Evolutionary conservation across 1,284 basidiomycete species (phyloP), one percentile per base, ranked within the genome.

Genomic region (Clitocybe nebularis): DNA sequence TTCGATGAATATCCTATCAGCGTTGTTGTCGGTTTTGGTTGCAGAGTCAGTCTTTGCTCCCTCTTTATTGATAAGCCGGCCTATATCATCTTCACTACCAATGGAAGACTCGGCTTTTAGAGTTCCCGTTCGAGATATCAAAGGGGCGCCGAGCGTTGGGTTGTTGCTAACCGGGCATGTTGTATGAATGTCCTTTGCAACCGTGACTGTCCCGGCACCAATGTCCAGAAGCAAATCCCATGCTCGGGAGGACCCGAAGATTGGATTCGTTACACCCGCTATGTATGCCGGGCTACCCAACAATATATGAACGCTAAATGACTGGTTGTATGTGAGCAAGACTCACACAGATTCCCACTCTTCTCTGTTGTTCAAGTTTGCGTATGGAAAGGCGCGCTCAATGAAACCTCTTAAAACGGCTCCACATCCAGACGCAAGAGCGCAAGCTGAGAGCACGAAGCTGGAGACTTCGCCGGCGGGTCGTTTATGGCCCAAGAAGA

Each of bases 181-280:
- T 10, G 60, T 57, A 46, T 79, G 75, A 36, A 94, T 90, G 53
- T 93, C 87, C 60, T 87, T 93, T 30, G 88, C 82, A 1, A 97
- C 83, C 2, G 84, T 85, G 47, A 97, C 86, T 39, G 81, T 81
- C 3, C 90, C 90, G 0, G 82, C 83, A 41, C 91, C 85, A 46
- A 96, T 81, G 58, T 97, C 92, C 61, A 92, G 89, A 26, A 97
- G 71, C 1, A 99, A 71, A 62, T 99, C 94, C 95, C 95, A 99
- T 11, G 79, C 75, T 1, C 82, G 81, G 0, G 87, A 79, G 5
- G 87, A 76, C 56, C 94, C 91, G 60, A 97, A 97, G 22, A 95
- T 91, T 1, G 94, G 94, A 58, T 99, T 98, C 3, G 91, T 95
- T 1, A 97, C 93, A 2, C 94, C 94, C 4, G 93, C 94, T 43